A percentile compares a stretch with the other conserved stretches of the same genome.
These are phyloP conservation scores for Pestalotiopsis sp. DNA, from an alignment of 2,329 filamentous ascomycete species.

Conservation along the genomic window DNA sequence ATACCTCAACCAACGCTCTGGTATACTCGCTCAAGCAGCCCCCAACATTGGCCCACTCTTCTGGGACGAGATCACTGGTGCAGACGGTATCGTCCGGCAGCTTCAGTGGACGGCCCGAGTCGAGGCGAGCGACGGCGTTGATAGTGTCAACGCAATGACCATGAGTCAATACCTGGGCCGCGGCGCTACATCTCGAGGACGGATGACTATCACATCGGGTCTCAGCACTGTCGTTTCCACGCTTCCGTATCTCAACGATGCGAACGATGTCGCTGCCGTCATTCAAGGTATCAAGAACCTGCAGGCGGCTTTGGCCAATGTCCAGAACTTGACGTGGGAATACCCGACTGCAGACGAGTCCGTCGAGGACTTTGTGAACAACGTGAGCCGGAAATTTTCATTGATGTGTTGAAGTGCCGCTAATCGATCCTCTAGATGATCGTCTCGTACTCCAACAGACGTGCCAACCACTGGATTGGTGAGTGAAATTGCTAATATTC, in stretches of 20 bases:
- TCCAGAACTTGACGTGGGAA: slow-evolving; percentile 58
- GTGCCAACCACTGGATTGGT: slow-evolving; percentile 56
- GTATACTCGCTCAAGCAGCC: slow-evolving; percentile 65
- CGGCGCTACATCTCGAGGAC: slow-evolving; percentile 63
- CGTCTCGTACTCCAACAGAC: slow-evolving; percentile 41
- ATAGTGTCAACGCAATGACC: slow-evolving; percentile 44
- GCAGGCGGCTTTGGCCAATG: slow-evolving; percentile 52
- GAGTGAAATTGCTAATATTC: slow-evolving; percentile 11
- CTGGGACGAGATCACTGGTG: slow-evolving; percentile 60
- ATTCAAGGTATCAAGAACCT: slow-evolving; percentile 65
- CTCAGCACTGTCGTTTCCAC: slow-evolving; percentile 62
- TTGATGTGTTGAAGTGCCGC: not conserved
- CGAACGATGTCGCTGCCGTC: slow-evolving; percentile 65
- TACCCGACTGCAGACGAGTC: slow-evolving; percentile 54
- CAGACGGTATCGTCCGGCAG: slow-evolving; percentile 63
- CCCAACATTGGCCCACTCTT: slow-evolving; percentile 66
- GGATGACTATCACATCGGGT: slow-evolving; percentile 60
- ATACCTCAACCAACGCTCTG: slow-evolving; percentile 54
- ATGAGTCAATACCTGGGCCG: slow-evolving; percentile 67
- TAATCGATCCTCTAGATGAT: slow-evolving; percentile 31
- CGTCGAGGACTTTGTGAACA: slow-evolving; percentile 58
- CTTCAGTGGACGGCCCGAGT: slow-evolving; percentile 70
- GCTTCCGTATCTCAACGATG: slow-evolving; percentile 60
- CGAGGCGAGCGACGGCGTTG: slow-evolving; percentile 52
- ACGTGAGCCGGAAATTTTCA: slow-evolving; percentile 33